phyloP scores from a whole-genome alignment of 2,329 filamentous ascomycete genomes.

The Cladobotryum mycophilum region DNA sequence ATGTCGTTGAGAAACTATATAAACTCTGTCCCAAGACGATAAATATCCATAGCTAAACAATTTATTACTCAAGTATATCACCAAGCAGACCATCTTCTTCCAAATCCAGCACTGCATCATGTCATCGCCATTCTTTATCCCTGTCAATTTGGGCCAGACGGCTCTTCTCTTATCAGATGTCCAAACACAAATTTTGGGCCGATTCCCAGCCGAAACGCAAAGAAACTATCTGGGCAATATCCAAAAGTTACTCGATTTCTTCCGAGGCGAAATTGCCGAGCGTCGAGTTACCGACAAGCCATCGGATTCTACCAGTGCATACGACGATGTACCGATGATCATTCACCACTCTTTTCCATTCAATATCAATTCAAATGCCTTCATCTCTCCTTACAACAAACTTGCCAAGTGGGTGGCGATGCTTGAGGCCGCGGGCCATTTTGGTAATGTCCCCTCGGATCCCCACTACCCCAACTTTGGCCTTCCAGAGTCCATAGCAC shows the following conservation, averaged over 20 bases:
- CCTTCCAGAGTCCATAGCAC: neutral
- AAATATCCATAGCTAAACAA: too few species aligned
- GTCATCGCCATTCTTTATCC: too few species aligned
- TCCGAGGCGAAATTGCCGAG: too few species aligned
- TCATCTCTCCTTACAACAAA: constrained; percentile 6
- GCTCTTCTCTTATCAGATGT: constrained; percentile 3
- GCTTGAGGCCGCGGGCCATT: constrained; percentile 1
- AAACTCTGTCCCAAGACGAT: too few species aligned
- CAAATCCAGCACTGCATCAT: too few species aligned
- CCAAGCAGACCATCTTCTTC: too few species aligned
- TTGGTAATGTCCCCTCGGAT: neutral
- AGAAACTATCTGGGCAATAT: too few species aligned
- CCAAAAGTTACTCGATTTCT: too few species aligned
- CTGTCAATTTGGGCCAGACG: neutral
- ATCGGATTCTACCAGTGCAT: neutral
- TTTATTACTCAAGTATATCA: too few species aligned
- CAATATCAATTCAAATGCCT: constrained; percentile 2
- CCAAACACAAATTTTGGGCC: constrained; percentile 2
- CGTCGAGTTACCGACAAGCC: too few species aligned
- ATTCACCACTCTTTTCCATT: constrained; percentile 2
- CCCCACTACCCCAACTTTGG: constrained; percentile 2
- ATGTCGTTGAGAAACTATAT: too few species aligned
- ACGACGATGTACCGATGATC: constrained; percentile 2
- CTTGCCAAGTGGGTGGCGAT: neutral
- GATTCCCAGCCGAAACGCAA: neutral